Base-by-base conservation (phyloP, 2,329 filamentous ascomycete genomes). In the Myriosclerotinia duriaeana region DNA sequence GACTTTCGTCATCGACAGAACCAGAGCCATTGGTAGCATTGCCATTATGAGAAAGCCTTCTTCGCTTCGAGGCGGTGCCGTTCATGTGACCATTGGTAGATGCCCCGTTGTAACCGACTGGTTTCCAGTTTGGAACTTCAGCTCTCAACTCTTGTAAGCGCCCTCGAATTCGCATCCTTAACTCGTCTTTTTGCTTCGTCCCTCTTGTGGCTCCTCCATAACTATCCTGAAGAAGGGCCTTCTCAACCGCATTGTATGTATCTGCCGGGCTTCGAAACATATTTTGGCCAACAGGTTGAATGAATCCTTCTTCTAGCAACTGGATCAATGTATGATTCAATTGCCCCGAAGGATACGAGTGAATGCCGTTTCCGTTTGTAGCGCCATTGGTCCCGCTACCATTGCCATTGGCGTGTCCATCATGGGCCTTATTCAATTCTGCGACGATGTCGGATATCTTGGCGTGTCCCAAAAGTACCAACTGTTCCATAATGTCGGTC, bases 391-490 rank as follows among this genome's bases (percentile, higher is more conserved):
- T 50, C 22, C 66, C 69, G 66, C 72, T 69, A 50, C 76, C 74
- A 17, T 76, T 73, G 50, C 78, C 75, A 58, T 77, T 77, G 22
- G 71, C 53, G 34, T 76, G 71, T 26, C 67, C 50, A 48, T 67
- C 66, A 36, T 69, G 66, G 48, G 62, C 69, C 22, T 70, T 66
- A 34, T 80, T 76, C 72, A 89, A 90, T 22, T 87, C 86, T 48
- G 88, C 85, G n/a, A 83, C 82, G 53, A 94, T 81, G 72, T 93
- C 89, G 53, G 83, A 84, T 44, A 93, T 82, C 74, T 86, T 87
- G 40, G 89, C 89, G 78, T 95, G 90, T 1, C 94, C 94, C 22
- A 93, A 83, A 65, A 89, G 83, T 68, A 96, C 80, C 53, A 97
- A 80, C 40, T 89, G 89, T 72, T 91, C 87, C 67, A 95, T 84